Base-by-base conservation (phyloP, 768 basidiomycete genomes). In the Gautieria morchelliformis region DNA sequence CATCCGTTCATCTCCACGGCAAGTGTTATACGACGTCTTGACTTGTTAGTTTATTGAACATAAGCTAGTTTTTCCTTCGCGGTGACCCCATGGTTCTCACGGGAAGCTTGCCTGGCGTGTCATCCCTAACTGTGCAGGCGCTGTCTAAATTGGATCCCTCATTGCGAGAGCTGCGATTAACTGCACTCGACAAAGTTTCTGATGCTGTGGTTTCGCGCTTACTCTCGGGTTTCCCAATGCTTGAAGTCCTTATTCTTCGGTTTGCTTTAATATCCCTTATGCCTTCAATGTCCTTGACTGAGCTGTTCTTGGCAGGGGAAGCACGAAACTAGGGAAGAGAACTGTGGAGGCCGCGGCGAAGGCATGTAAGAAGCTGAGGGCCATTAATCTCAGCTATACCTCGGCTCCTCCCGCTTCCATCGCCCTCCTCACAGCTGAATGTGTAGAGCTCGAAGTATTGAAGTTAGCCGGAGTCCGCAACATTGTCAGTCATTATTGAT, bases 321-420 rank as follows among this genome's bases (percentile, higher is more conserved):
- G 83, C 64, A 71, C 76, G 10, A 81, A 80, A 64, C 84, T 80
- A 11, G 77, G 78, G 6, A 58, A 73, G 4, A 71, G 75, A 61
- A 79, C 83, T 1, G 68, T 75, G 37, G 68, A 73, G 12, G 76
- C 74, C 3, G 69, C 71, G 5, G 74, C 75, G 10, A 66, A 67
- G 35, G 66, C 64, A 10, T 83, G 82, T 61, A 69, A 63, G 14
- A 40, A 51, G 17, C 71, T 88, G 35, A 71, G 64, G 12, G 65
- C 70, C 0, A 63, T 84, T 48, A 86, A 87, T 61, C 65, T 87
- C 37, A 85, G 76, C 62, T 81, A 81, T 58, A 88, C 86, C 2
- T 72, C 78, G 3, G 75, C 76, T 5, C 67, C 78, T 1, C 79
- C 84, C 0, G 57, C 61, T 1, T 76, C 79, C 15, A 64, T 87